A percentile compares a stretch with the other conserved stretches of the same genome.
Evolutionary conservation across 345 rosid species (phyloP).

Genomic region (Linum trigynum): DNA sequence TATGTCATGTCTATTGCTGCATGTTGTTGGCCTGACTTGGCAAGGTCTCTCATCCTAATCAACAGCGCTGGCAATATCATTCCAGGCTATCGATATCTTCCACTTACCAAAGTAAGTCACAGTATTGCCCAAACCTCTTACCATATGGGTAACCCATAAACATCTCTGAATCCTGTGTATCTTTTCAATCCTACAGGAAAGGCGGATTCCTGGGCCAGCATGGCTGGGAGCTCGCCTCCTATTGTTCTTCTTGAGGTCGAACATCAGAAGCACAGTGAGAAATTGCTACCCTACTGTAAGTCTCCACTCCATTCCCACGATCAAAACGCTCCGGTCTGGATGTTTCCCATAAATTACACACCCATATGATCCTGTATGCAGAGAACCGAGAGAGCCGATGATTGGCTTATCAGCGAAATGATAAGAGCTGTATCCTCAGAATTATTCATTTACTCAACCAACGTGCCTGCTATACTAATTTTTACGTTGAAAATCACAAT

Average conservation of each 20-base stretch:
- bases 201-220: conserved; percentile 44
- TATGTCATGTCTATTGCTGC: conserved; percentile 58
- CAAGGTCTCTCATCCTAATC: conserved; percentile 54
- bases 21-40: conserved; percentile 60
- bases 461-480: background rate
- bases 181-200: conserved; percentile 36
- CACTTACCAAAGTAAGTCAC: conserved; percentile 39
- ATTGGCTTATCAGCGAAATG: conserved; percentile 70
- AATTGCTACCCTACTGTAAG: conserved; percentile 78
- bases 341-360: background rate
- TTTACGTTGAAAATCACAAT: background rate
- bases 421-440: conserved; percentile 78
- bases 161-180: background rate
- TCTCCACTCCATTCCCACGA: conserved; percentile 1
- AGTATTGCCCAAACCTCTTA: conserved; percentile 3
- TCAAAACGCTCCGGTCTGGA: no score
- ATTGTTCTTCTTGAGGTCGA: conserved; percentile 45
- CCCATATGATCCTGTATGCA: conserved; percentile 25
- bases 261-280: conserved; percentile 44
- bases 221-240: conserved; percentile 63
- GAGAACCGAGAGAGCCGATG: conserved; percentile 68
- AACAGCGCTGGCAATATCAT: conserved; percentile 71
- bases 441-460: background rate
- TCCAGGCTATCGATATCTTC: conserved; percentile 43
- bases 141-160: background rate